Evolutionary conservation across 2,329 filamentous ascomycete species (phyloP).

Genomic region (Alternaria burnsii): DNA sequence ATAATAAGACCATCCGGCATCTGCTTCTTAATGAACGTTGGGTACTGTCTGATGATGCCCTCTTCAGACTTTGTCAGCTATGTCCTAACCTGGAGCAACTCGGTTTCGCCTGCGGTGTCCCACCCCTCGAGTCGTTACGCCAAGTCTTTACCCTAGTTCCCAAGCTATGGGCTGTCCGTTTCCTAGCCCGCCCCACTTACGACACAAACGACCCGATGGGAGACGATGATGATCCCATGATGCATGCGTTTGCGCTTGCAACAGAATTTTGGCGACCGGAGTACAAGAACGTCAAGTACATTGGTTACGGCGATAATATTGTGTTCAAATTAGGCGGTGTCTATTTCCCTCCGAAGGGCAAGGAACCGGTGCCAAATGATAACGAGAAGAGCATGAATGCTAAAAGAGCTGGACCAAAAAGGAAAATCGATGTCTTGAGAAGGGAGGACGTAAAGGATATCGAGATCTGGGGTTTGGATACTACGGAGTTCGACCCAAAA

Average conservation of each 20-base stretch:
- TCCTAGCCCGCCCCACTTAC: slow-evolving; percentile 45
- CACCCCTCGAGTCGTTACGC: slow-evolving; percentile 50
- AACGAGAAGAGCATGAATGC: slow-evolving; percentile 39
- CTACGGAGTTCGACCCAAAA: slow-evolving; percentile 40
- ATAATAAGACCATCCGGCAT: slow-evolving; percentile 63
- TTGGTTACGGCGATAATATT: slow-evolving; percentile 51
- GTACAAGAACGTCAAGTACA: slow-evolving; percentile 47
- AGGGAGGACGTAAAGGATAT: slow-evolving; percentile 51
- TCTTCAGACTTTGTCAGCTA: slow-evolving; percentile 61
- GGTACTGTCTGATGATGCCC: slow-evolving; percentile 58
- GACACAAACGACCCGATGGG: slow-evolving; percentile 39
- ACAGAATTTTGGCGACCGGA: slow-evolving; percentile 48
- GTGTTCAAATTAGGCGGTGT: slow-evolving; percentile 51
- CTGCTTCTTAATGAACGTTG: slow-evolving; percentile 66
- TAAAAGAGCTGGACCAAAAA: slow-evolving; percentile 36
- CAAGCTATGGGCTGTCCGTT: slow-evolving; percentile 53
- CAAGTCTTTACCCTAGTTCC: slow-evolving; percentile 49
- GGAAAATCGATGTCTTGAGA: slow-evolving; percentile 44
- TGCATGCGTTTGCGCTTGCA: slow-evolving; percentile 43
- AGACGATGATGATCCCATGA: slow-evolving; percentile 38
- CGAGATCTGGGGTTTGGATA: slow-evolving; percentile 58
- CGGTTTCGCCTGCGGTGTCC: slow-evolving; percentile 65
- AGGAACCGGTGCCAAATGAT: slow-evolving; percentile 7
- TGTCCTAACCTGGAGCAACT: slow-evolving; percentile 69
- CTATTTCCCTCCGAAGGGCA: slow-evolving; percentile 32